phyloP scores from a whole-genome alignment of 805 yeast species.

The Kluyveromyces wickerhamii region DNA sequence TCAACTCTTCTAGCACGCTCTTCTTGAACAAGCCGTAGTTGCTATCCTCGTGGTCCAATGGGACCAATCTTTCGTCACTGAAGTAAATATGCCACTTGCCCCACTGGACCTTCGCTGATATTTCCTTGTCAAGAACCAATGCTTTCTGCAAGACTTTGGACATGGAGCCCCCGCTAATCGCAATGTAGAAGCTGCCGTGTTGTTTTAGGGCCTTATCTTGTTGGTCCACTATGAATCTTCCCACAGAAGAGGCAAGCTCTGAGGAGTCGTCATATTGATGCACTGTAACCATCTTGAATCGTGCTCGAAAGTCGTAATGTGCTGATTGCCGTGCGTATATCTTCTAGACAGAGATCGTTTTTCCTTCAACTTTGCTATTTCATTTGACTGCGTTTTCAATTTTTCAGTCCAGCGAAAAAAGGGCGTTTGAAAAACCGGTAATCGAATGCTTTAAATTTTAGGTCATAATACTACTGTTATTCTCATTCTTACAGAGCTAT shows the following conservation, averaged over 20 bases:
- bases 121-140: conserved; percentile 47
- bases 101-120: conserved; percentile 49
- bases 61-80: conserved; percentile 87
- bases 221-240: conserved; percentile 46
- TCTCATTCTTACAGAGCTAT: too few relatives aligned
- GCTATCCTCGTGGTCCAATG: conserved; percentile 73
- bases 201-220: conserved; percentile 53
- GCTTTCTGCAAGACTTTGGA: conserved; percentile 62
- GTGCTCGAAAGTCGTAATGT: too few relatives aligned
- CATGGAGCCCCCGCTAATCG: conserved; percentile 87
- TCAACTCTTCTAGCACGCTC: conserved; percentile 46
- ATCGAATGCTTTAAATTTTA: too few relatives aligned
- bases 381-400: too few relatives aligned
- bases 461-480: too few relatives aligned
- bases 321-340: too few relatives aligned
- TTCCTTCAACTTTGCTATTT: too few relatives aligned
- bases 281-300: conserved; percentile 33
- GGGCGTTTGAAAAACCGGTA: too few relatives aligned
- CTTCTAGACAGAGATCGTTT: too few relatives aligned
- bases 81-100: conserved; percentile 72
- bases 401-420: too few relatives aligned
- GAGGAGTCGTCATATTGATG: conserved; percentile 40
- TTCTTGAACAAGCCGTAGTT: conserved; percentile 74
- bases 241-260: conserved; percentile 61
- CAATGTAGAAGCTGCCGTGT: conserved; percentile 52